These are phyloP conservation scores for Durotheca rogersii DNA, from an alignment of 495 filamentous ascomycete species.

Conservation along the genomic window DNA sequence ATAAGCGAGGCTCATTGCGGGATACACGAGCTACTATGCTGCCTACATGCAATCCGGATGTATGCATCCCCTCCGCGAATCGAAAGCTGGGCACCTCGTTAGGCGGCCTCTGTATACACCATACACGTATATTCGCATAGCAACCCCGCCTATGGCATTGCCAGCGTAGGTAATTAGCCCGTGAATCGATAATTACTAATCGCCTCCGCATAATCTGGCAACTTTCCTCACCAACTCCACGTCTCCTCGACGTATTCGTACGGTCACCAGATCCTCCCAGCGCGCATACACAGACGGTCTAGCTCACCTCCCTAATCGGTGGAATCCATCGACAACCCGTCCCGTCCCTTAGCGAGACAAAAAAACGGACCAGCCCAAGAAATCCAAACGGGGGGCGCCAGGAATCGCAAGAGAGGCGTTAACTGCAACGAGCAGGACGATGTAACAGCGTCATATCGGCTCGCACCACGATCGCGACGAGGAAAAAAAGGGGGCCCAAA, in stretches of 20 bases:
- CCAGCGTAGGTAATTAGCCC: too few relatives aligned
- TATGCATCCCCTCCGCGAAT: slow-evolving; percentile 13
- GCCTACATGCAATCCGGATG: not conserved
- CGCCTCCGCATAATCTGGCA: too few relatives aligned
- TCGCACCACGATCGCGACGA: too few relatives aligned
- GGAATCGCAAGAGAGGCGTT: not conserved
- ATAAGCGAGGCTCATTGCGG: too few relatives aligned
- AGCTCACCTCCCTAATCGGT: not conserved
- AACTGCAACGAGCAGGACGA: not conserved
- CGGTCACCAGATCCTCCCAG: slow-evolving; percentile 8
- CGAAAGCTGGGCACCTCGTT: too few relatives aligned
- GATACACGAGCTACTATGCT: not conserved
- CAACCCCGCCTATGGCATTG: too few relatives aligned
- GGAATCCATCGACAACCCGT: not conserved
- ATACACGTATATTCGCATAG: too few relatives aligned
- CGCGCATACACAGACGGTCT: slow-evolving; percentile 16
- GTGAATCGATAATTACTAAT: too few relatives aligned
- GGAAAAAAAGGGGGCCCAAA: too few relatives aligned
- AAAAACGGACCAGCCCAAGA: too few relatives aligned
- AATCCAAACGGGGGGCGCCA: not conserved
- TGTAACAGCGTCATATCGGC: not conserved
- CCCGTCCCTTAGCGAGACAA: too few relatives aligned
- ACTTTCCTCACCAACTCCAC: slow-evolving; percentile 1
- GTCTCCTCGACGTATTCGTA: slow-evolving; percentile 3
- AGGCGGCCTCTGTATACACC: too few relatives aligned